Evolutionary conservation across 2,329 filamentous ascomycete genomes (phyloP).

Genomic region (Botrytis cinerea): DNA sequence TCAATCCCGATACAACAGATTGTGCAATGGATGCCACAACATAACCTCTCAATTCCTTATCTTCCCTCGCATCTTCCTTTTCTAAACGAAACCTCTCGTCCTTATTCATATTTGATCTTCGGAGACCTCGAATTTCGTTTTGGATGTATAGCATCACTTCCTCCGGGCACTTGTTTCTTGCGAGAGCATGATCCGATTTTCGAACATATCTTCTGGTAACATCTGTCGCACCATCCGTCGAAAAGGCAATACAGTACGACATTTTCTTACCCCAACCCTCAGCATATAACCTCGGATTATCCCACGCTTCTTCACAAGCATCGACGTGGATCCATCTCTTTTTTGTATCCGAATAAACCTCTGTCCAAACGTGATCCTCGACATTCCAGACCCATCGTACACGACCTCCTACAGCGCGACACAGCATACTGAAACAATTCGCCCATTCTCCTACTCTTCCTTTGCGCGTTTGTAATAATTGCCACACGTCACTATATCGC

Average conservation of each 20-base stretch:
- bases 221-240: conserved; percentile 76
- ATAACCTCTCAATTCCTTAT: conserved; percentile 72
- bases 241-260: conserved; percentile 96
- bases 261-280: conserved; percentile 97
- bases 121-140: conserved; percentile 84
- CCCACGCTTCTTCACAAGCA: conserved; percentile 91
- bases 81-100: conserved; percentile 79
- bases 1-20: conserved; percentile 52
- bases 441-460: conserved; percentile 95
- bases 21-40: conserved; percentile 73
- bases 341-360: conserved; percentile 93
- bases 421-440: conserved; percentile 98
- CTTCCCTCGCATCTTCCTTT: conserved; percentile 76
- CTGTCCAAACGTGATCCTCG: conserved; percentile 97
- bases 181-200: conserved; percentile 69
- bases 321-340: conserved; percentile 97
- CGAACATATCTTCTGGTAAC: conserved; percentile 69
- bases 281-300: conserved; percentile 87
- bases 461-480: conserved; percentile 79
- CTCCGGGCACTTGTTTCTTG: conserved; percentile 79
- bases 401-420: conserved; percentile 84
- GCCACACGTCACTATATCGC: conserved; percentile 93
- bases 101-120: conserved; percentile 82
- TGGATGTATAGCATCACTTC: conserved; percentile 89
- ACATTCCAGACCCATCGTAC: conserved; percentile 98